Evolutionary conservation across 768 basidiomycete genomes (phyloP), one percentile per base, ranked within the genome.

Genomic region (Dentipellis fragilis): DNA sequence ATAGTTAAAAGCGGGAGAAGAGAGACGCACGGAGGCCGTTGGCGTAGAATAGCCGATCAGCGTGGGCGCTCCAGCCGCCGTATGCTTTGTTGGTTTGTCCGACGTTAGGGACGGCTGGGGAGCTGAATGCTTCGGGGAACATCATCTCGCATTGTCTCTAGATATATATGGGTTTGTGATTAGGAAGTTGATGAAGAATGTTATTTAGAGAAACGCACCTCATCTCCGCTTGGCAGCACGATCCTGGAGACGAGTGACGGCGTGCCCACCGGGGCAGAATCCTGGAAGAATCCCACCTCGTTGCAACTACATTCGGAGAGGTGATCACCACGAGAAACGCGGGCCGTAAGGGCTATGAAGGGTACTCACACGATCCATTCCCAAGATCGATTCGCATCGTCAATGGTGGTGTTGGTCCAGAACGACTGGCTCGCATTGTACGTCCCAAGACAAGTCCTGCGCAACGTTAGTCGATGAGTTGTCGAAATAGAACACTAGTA

Each of bases 301-400:
- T 84, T 86, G 63, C 87, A 88, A 4, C 83, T 85, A 45, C 23
- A 56, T 29, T 12, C 21, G 3, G 10, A 46, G 6, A 14, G 53
- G 34, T 39, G 55, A 56, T 49, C 46, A n/a, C n/a, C n/a, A n/a
- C n/a, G n/a, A n/a, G n/a, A n/a, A n/a, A n/a, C n/a, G n/a, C n/a
- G n/a, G n/a, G n/a, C n/a, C n/a, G n/a, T n/a, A n/a, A n/a, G n/a
- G n/a, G n/a, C n/a, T n/a, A n/a, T n/a, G n/a, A n/a, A n/a, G 17
- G 34, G 52, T 10, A 58, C 69, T 17, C 56, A 72, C 83, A 83
- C 78, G 63, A 85, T 79, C 87, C 87, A 88, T 55, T 71, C 67
- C 85, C 86, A 89, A 3, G 86, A 85, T 21, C 87, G 77, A 4
- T 57, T 59, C 0, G 72, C 56, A 57, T 88, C 81, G 65, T 86